Evolutionary conservation across 1,139 yeast genomes (phyloP), one percentile per base, ranked within the genome.

Genomic region (Taphrina pruni): DNA sequence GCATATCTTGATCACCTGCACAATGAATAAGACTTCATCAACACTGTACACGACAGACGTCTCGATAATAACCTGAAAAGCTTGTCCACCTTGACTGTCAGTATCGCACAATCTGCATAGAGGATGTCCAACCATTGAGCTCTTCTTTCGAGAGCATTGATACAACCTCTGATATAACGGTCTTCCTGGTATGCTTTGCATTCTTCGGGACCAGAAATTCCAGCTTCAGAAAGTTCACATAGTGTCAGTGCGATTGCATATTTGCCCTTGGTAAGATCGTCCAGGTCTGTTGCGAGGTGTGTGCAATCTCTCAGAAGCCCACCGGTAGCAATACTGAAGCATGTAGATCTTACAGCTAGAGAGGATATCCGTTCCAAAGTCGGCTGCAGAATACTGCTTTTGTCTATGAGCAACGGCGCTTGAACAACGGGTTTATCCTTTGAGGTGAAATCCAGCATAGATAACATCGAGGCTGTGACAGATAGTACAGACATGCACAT

Each of bases 1-100:
- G 57, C 67, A 64, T 56, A 64, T 64, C 14, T 55, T 14, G 7
- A 55, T 54, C 20, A 64, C 61, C 67, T 64, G 50, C 7, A 11
- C 5, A 1, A 21, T 50, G n/a, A 50, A n/a, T n/a, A 45, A 7
- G 17, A 17, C 12, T 50, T 11, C n/a, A 21, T 2, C 12, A 21
- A 50, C 14, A 21, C 11, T 11, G 21, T 8, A 21, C 12, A 6
- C 36, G 20, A 32, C 52, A 36, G 38, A 62, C 68, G 26, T 68
- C 70, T 54, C 70, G 57, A 46, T 48, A 68, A 39, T 68, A 68
- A 39, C 70, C 70, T 2, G 70, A 68, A 32, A 52, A 68, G 21
- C 66, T 60, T 26, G 67, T 61, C 64, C 67, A 55, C 64, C 64
- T 65, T 3, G 14, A 6, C n/a, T 14, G 2, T 51, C n/a, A 51